phyloP scores from a whole-genome alignment of 805 yeast genomes.

The Phaffomyces opuntiae region DNA sequence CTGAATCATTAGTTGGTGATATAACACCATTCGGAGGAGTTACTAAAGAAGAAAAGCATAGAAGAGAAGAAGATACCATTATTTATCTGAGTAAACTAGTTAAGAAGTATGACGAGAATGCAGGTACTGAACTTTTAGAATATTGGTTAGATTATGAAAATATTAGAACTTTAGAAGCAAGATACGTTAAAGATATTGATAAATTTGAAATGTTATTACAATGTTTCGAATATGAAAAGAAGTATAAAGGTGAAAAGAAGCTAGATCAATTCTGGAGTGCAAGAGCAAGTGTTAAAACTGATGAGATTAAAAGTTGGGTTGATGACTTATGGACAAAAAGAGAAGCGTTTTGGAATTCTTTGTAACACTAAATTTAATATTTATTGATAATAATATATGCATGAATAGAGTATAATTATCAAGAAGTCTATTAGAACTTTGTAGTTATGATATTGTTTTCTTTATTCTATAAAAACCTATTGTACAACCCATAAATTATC shows the following conservation, averaged over 20 bases:
- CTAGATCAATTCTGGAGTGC: conserved; percentile 67
- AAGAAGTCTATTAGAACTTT: too few species aligned
- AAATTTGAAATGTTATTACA: conserved; percentile 82
- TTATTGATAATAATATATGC: not conserved
- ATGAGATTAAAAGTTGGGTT: conserved; percentile 64
- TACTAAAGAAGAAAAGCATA: conserved; percentile 73
- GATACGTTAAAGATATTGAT: conserved; percentile 89
- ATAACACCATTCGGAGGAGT: conserved; percentile 78
- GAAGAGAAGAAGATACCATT: conserved; percentile 72
- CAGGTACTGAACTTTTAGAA: conserved; percentile 57
- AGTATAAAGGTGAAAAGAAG: conserved; percentile 46
- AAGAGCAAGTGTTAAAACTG: conserved; percentile 54
- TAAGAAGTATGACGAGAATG: conserved; percentile 52
- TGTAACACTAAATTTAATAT: not conserved
- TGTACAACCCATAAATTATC: conserved; percentile 57
- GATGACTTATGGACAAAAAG: conserved; percentile 49
- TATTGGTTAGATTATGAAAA: conserved; percentile 89
- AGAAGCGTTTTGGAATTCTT: conserved; percentile 30
- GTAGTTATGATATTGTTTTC: not conserved
- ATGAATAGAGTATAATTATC: too few species aligned
- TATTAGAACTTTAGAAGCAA: conserved; percentile 73
- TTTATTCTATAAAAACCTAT: conserved; percentile 2
- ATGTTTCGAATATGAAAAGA: conserved; percentile 78
- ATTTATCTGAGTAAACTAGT: conserved; percentile 55
- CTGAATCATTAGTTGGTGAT: conserved; percentile 92